Percentiles rank a stretch among this genome's conserved stretches.
phyloP scores from a whole-genome alignment of 1,139 yeast genomes.

The Sugiyamaella japonica region DNA sequence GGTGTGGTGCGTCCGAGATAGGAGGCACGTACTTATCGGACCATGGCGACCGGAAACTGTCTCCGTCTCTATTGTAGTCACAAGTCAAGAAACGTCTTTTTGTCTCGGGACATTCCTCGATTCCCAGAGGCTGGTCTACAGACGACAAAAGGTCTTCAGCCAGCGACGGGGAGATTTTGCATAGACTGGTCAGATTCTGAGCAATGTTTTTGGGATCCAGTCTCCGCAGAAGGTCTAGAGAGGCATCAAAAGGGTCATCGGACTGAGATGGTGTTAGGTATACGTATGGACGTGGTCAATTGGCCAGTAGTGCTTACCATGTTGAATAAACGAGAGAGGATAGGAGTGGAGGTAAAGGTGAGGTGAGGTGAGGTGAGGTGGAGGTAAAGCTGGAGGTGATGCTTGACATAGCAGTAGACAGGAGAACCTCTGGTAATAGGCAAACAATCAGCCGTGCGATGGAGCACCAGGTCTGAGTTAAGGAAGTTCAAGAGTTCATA shows the following conservation, averaged over 20 bases:
- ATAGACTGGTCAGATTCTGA: conserved; percentile 62
- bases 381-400: too few species aligned
- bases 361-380: background rate
- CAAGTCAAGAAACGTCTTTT: conserved; percentile 79
- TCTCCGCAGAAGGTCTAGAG: conserved; percentile 82
- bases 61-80: conserved; percentile 95
- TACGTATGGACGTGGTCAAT: background rate
- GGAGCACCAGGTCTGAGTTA: too few species aligned
- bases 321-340: background rate
- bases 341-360: background rate
- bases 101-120: conserved; percentile 55
- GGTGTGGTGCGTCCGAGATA: conserved; percentile 66
- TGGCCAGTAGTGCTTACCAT: background rate
- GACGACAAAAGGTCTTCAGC: conserved; percentile 87
- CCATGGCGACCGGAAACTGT: conserved; percentile 91
- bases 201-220: conserved; percentile 73
- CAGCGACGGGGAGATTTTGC: conserved; percentile 74
- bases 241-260: conserved; percentile 72
- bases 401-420: too few species aligned
- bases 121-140: conserved; percentile 79
- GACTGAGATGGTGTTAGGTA: background rate
- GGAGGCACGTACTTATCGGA: conserved; percentile 75
- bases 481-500: too few species aligned
- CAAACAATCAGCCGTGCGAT: too few species aligned
- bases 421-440: too few species aligned